phyloP scores from a whole-genome alignment of 1,139 yeast genomes.

The Geotrichum restrictum region DNA sequence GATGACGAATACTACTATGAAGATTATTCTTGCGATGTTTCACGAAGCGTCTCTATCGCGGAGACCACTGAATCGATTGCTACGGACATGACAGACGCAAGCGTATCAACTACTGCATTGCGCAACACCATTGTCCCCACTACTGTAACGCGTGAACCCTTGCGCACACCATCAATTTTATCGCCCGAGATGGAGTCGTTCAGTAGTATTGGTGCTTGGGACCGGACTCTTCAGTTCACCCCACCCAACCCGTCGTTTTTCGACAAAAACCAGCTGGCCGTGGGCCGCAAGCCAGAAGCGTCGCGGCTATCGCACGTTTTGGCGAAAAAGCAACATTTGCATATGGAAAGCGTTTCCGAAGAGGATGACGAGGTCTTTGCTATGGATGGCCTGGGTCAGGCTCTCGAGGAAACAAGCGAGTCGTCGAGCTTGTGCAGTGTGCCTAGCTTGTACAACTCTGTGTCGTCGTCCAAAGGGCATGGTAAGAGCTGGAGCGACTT shows the following conservation, averaged over 20 bases:
- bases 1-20: constrained; percentile 70
- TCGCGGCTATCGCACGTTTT: constrained; percentile 22
- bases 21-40: constrained; percentile 32
- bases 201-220: constrained; percentile 30
- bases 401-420: constrained; percentile 22
- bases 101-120: constrained; percentile 13
- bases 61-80: neutral
- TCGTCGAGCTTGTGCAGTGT: constrained; percentile 1
- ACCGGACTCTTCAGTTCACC: constrained; percentile 40
- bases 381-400: constrained; percentile 31
- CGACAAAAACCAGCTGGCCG: constrained; percentile 4
- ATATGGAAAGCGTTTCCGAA: constrained; percentile 18
- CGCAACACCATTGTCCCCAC: constrained; percentile 28
- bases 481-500: constrained; percentile 39
- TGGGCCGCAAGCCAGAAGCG: constrained; percentile 20
- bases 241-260: constrained; percentile 32
- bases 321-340: constrained; percentile 12
- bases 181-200: constrained; percentile 13
- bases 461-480: neutral
- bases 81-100: constrained; percentile 4
- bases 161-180: constrained; percentile 40
- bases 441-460: too few relatives aligned
- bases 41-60: constrained; percentile 5
- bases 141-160: constrained; percentile 41
- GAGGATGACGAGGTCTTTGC: constrained; percentile 27